Conservation (phyloP, 2,329 filamentous ascomycete genomes). For the Pseudogymnoascus sp. region DNA sequence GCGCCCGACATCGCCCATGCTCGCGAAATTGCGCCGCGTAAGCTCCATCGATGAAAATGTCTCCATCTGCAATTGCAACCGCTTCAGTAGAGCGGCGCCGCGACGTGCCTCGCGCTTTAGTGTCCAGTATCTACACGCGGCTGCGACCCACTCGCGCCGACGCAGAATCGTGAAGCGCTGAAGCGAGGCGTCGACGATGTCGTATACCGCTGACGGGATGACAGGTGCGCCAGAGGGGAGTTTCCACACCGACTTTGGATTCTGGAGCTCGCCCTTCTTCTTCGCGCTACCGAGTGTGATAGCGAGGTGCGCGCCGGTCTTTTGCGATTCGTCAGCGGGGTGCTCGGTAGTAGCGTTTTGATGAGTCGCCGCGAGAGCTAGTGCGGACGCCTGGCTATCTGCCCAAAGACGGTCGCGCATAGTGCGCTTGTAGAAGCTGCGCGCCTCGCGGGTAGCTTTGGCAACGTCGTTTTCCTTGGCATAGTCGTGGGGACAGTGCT, state of each 20-base stretch:
- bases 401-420: slow-evolving; percentile 91
- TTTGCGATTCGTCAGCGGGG: slow-evolving; percentile 71
- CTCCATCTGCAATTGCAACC: slow-evolving; percentile 89
- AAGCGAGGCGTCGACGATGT: slow-evolving; percentile 75
- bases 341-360: slow-evolving; percentile 57
- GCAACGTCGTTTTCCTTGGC: slow-evolving; percentile 77
- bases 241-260: slow-evolving; percentile 70
- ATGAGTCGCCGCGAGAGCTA: slow-evolving; percentile 69
- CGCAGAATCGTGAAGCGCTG: slow-evolving; percentile 74
- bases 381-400: slow-evolving; percentile 75
- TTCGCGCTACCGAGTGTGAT: slow-evolving; percentile 64
- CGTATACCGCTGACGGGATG: slow-evolving; percentile 80
- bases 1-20: slow-evolving; percentile 80
- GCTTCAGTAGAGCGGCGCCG: slow-evolving; percentile 84
- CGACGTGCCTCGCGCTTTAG: slow-evolving; percentile 87
- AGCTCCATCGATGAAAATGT: slow-evolving; percentile 97
- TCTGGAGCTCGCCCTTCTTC: slow-evolving; percentile 59
- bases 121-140: slow-evolving; percentile 96
- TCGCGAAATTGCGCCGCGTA: slow-evolving; percentile 88
- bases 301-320: slow-evolving; percentile 74
- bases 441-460: slow-evolving; percentile 70
- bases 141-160: slow-evolving; percentile 84
- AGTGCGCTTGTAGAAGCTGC: slow-evolving; percentile 78
- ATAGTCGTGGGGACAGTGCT: slow-evolving; percentile 86
- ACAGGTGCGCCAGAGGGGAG: slow-evolving; percentile 90